These are phyloP conservation scores for Silene uniflora DNA, from an alignment of 148 eudicot genomes.

Conservation along the genomic window DNA sequence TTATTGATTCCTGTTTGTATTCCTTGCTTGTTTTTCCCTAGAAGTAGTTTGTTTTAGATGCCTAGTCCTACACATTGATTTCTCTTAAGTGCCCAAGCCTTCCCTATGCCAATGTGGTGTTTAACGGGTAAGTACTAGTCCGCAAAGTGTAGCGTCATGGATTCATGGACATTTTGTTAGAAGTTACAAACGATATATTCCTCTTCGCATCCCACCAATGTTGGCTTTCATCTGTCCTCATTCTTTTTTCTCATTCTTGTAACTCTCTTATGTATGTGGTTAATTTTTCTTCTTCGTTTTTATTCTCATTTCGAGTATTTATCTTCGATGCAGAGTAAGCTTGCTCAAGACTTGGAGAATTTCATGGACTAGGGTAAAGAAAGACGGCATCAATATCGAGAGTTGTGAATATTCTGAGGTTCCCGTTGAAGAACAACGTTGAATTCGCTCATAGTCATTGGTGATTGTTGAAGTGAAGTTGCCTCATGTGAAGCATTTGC, in stretches of 20 bases:
- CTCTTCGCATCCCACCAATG: not conserved
- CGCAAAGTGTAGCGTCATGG: not conserved
- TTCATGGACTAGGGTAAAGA: slow-evolving; percentile 54
- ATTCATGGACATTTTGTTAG: not conserved
- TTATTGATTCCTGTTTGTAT: not conserved
- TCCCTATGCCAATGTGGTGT: not conserved
- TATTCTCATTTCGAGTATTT: not conserved
- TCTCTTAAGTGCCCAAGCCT: not conserved
- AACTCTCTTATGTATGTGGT: not conserved
- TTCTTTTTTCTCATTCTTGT: not conserved
- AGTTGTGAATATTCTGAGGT: slow-evolving; percentile 48
- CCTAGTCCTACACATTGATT: not conserved
- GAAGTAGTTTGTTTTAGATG: not conserved
- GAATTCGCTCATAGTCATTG: not conserved
- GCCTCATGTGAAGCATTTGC: not conserved
- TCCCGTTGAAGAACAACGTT: slow-evolving; percentile 45
- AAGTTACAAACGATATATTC: not conserved
- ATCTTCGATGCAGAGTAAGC: slow-evolving; percentile 52
- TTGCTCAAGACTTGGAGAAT: slow-evolving; percentile 68
- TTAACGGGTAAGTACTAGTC: no score
- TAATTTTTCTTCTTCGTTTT: not conserved
- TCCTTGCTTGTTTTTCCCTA: not conserved
- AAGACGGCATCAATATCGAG: slow-evolving; percentile 41
- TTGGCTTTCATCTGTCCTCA: not conserved
- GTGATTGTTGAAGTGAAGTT: not conserved